These are phyloP conservation scores for Nakazawaea populi DNA, from an alignment of 805 yeast species.

Conservation along the genomic window DNA sequence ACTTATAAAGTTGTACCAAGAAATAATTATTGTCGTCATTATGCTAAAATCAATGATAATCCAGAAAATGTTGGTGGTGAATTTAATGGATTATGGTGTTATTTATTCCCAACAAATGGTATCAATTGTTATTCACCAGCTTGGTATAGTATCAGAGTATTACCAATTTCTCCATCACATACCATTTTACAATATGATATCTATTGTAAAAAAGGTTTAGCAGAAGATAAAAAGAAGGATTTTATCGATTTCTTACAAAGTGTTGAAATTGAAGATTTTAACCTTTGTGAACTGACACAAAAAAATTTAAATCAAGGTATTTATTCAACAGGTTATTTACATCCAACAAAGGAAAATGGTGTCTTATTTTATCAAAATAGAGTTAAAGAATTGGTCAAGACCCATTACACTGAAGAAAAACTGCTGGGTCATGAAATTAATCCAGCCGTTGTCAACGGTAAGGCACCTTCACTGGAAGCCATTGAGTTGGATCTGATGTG, in stretches of 20 bases:
- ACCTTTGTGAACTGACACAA: slow-evolving; percentile 54
- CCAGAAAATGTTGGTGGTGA: slow-evolving; percentile 53
- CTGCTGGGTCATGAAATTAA: slow-evolving; percentile 39
- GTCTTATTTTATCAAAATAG: slow-evolving; percentile 51
- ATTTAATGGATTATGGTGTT: slow-evolving; percentile 59
- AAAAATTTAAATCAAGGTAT: slow-evolving; percentile 57
- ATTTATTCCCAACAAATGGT: slow-evolving; percentile 55
- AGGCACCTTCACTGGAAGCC: slow-evolving; percentile 32
- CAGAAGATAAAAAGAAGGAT: slow-evolving; percentile 47
- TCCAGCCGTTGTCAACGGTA: slow-evolving; percentile 44
- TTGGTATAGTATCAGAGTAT: slow-evolving; percentile 56
- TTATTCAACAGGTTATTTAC: slow-evolving; percentile 52
- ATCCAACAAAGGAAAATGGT: slow-evolving; percentile 54
- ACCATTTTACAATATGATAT: slow-evolving; percentile 57
- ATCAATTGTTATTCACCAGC: slow-evolving; percentile 63
- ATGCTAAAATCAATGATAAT: slow-evolving; percentile 38
- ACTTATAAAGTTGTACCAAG: slow-evolving; percentile 62
- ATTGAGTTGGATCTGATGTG: slow-evolving; percentile 47
- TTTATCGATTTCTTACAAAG: slow-evolving; percentile 58
- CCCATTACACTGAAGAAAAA: slow-evolving; percentile 42
- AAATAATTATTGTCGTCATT: slow-evolving; percentile 55
- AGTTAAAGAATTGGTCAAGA: slow-evolving; percentile 53
- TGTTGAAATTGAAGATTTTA: slow-evolving; percentile 58
- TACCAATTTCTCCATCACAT: slow-evolving; percentile 47
- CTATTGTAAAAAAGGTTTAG: slow-evolving; percentile 53